A percentile compares a stretch with the other conserved stretches of the same genome.
phyloP scores from a whole-genome alignment of 2,329 filamentous ascomycete genomes.

The Dendrostoma leiphaemia region DNA sequence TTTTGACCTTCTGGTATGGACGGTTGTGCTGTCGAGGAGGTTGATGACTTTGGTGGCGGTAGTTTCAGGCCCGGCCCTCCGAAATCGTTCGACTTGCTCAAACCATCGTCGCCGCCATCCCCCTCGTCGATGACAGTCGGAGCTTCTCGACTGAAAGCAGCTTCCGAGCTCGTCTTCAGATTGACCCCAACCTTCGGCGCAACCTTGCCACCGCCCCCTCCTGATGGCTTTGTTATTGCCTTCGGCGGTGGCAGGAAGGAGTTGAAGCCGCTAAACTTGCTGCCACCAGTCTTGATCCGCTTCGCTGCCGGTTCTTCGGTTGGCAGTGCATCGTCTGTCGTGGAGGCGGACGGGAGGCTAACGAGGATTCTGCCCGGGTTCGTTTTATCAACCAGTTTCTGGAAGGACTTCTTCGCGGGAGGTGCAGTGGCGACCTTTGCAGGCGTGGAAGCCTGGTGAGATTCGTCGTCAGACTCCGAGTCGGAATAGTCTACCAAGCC shows the following conservation, averaged over 20 bases:
- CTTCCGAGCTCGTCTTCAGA: conserved; percentile 79
- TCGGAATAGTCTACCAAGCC: conserved; percentile 81
- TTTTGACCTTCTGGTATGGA: conserved; percentile 56
- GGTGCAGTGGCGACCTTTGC: conserved; percentile 12
- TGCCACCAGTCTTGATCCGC: conserved; percentile 59
- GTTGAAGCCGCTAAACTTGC: conserved; percentile 78
- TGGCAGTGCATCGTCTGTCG: conserved; percentile 33
- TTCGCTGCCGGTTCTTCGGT: conserved; percentile 66
- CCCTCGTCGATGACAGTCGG: not conserved
- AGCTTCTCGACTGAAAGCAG: conserved; percentile 70
- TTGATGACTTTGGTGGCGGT: conserved; percentile 37
- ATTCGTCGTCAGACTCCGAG: conserved; percentile 66
- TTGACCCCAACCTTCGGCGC: conserved; percentile 57
- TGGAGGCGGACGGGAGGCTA: conserved; percentile 61
- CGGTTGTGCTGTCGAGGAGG: conserved; percentile 34
- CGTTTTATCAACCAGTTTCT: conserved; percentile 77
- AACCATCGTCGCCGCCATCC: conserved; percentile 24
- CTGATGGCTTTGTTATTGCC: conserved; percentile 28
- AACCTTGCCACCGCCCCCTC: conserved; percentile 28
- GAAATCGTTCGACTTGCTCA: conserved; percentile 2
- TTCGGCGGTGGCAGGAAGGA: conserved; percentile 86
- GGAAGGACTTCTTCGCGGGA: conserved; percentile 56
- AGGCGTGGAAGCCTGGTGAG: conserved; percentile 9
- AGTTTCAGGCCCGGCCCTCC: conserved; percentile 29
- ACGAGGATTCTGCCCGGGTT: conserved; percentile 84